Evolutionary conservation across 306 rosid species (phyloP), one percentile per base, ranked within the genome.

Genomic region (Dalbergia oliveri): DNA sequence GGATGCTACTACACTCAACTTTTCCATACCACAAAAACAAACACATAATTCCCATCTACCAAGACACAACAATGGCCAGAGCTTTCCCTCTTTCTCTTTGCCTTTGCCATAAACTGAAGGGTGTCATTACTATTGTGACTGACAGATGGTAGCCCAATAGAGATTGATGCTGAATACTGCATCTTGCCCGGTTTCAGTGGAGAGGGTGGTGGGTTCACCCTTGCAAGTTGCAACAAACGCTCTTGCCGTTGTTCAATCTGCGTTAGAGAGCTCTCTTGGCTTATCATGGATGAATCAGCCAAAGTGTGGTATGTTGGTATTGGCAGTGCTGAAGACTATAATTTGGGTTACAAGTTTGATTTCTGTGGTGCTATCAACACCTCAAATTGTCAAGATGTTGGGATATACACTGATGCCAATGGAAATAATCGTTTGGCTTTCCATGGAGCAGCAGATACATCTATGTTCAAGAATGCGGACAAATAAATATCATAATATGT

Each of bases 331-430:
- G 68, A 16, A 26, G 59, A 60, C 18, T 47, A 43, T 43, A 2
- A 74, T 43, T 43, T 1, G 0, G 69, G 14, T 5, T 74, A 43
- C 69, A 44, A 60, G 45, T 12, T 74, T 59, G 31, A 15, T 23
- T 74, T 43, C 11, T 74, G 59, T 74, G n/a, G 23, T 58, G 67
- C 16, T 59, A 45, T 9, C 3, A 60, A 21, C 16, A 8, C 69
- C 31, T 8, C 69, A 59, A 5, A 34, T 59, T 60, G 57, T 44
- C 33, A 43, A 23, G 79, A 74, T 74, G 58, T 73, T 58, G 78
- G 78, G 44, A 58, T 58, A 41, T 59, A 41, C 11, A 16, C 39
- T 74, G 79, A 60, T 74, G 31, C 9, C 14, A 31, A 59, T 41
- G 39, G 14, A 47, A 59, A 74, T 44, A 60, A 9, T 14, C 69